phyloP scores from a whole-genome alignment of 2,329 filamentous ascomycete species.

The Penicillium sp. region DNA sequence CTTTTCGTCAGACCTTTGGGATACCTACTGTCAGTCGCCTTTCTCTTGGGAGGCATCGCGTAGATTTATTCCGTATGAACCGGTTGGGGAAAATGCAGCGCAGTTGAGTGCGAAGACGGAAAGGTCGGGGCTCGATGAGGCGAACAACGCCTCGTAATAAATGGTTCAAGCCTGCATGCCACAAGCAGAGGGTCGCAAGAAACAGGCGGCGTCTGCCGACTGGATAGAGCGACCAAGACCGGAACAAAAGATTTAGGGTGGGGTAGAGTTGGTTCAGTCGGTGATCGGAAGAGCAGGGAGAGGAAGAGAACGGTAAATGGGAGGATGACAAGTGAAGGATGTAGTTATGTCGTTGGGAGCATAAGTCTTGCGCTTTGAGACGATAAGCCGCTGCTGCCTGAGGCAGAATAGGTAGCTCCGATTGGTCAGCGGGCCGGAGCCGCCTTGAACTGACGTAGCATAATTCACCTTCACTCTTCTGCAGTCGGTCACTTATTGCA shows the following conservation, averaged over 20 bases:
- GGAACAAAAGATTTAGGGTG: neutral
- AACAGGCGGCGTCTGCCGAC: conserved; percentile 14
- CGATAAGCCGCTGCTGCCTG: conserved; percentile 19
- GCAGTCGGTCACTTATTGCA: conserved; percentile 1
- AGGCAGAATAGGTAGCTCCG: conserved; percentile 18
- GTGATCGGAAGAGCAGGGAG: neutral
- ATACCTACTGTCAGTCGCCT: conserved; percentile 58
- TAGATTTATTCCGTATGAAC: neutral
- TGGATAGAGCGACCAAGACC: conserved; percentile 1
- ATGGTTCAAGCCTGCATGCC: conserved; percentile 22
- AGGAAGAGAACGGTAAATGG: neutral
- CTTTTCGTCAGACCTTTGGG: conserved; percentile 21
- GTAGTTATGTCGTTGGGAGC: neutral
- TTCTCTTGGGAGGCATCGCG: conserved; percentile 72
- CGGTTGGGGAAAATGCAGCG: too few species aligned
- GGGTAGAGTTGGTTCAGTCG: neutral
- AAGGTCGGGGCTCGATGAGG: conserved; percentile 1
- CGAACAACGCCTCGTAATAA: conserved; percentile 12
- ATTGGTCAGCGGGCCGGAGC: conserved; percentile 9
- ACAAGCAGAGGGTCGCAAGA: conserved; percentile 13
- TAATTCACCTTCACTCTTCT: conserved; percentile 10
- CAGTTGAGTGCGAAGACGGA: neutral
- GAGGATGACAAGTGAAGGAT: neutral
- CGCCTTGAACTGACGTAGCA: conserved; percentile 21
- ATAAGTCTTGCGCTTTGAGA: conserved; percentile 1